Conservation (phyloP, 345 rosid species). For the Populus davidiana region DNA sequence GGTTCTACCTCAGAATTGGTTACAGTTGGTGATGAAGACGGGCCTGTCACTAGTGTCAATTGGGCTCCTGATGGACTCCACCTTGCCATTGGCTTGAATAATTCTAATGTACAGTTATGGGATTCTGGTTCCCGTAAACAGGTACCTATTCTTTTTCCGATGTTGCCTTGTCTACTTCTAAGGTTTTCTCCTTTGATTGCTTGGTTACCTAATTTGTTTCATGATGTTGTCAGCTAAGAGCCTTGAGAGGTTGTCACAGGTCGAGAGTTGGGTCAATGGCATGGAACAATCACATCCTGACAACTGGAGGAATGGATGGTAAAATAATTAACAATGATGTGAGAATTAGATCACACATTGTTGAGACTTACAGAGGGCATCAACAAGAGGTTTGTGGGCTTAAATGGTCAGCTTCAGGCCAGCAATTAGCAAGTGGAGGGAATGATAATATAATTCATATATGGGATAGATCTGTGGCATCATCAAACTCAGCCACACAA, state of each 20-base stretch:
- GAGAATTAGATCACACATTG: conserved; percentile 1
- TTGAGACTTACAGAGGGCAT: background rate
- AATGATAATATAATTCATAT: conserved; percentile 43
- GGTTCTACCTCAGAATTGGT: conserved; percentile 42
- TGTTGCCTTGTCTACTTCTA: background rate
- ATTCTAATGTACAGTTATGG: conserved; percentile 44
- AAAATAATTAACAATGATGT: conserved; percentile 8
- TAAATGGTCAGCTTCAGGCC: conserved; percentile 2
- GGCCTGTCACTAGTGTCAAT: conserved; percentile 46
- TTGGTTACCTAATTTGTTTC: background rate
- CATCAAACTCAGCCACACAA: conserved; percentile 38
- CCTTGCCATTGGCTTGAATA: conserved; percentile 42
- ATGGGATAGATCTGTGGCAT: conserved; percentile 49
- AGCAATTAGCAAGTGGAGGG: conserved; percentile 41
- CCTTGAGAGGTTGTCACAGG: conserved; percentile 10
- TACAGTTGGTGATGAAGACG: conserved; percentile 32
- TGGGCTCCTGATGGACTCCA: conserved; percentile 50
- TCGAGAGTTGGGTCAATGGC: conserved; percentile 10
- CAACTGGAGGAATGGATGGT: conserved; percentile 16
- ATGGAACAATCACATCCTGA: conserved; percentile 23
- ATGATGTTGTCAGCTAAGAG: background rate
- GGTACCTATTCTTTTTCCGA: background rate
- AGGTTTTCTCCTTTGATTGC: background rate
- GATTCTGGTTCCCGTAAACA: conserved; percentile 33
- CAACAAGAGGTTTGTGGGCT: conserved; percentile 1